Evolutionary conservation across 169 alveolate species (phyloP), one percentile per base, ranked within the genome.

Genomic region (Plasmodium fragile): DNA sequence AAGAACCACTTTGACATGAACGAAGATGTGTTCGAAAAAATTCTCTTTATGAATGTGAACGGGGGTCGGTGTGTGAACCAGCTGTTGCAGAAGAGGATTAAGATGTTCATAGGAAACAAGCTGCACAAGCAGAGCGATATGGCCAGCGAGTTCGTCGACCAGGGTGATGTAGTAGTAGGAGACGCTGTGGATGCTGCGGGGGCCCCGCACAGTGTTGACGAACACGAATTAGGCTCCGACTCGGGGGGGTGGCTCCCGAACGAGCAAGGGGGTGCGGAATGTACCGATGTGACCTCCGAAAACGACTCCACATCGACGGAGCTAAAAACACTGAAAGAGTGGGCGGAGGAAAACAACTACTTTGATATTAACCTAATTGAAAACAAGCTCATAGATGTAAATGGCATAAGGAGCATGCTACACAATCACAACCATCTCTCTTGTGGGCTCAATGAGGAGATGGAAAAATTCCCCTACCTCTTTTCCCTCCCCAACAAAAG

Each of bases 11-110:
- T 85, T 85, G 79, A 85, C 52, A 41, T 85, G 4, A 85, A 85
- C 69, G 93, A 85, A 75, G 93, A 75, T 75, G 93, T 85, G n/a
- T 85, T 85, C n/a, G 93, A 85, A 53, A 85, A 53, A 75, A 85
- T 85, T 22, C 49, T 85, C 8, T 85, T 73, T 25, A 85, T 85
- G 93, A 85, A 85, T 85, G 71, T 85, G n/a, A 85, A 36, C 28
- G 93, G 93, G 18, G 93, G 80, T 59, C 55, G 93, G 59, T 73
- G 45, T 4, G 70, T 85, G 16, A 10, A 34, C 6, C 73, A 53
- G 36, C 16, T 85, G 18, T 18, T 85, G 25, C 81, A 85, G 65
- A 55, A 30, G 65, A 85, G 93, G 78, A 41, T 85, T 16, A 85
- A 75, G 79, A 71, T 13, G n/a, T 72, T 73, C 41, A 75, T 85